Base-by-base conservation (phyloP, 192 early-diverging fungal genomes). In the Obelidium mucronatum region DNA sequence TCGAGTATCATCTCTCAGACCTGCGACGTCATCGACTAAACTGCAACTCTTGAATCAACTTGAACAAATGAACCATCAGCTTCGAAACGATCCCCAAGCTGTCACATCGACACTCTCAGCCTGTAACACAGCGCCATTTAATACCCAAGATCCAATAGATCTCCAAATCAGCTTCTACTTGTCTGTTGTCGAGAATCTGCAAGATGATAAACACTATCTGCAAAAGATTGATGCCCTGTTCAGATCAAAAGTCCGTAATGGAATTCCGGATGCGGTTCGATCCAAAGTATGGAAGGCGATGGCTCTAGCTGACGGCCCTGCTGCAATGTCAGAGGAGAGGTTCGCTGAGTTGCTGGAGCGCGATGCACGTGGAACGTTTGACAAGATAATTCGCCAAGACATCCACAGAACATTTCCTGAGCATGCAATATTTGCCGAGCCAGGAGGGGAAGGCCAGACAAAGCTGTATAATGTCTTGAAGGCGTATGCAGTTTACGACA, bases 261-360 rank as follows among this genome's bases (percentile, higher is more conserved):
- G 95, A 31, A 92, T 98, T 44, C 97, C 97, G 22, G 82, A 87
- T 48, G 80, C 90, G 1, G 78, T 97, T 34, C 91, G 97, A 40
- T 90, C 92, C 34, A 87, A 92, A 73, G 89, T 98, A 66, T 98
- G 97, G 97, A 90, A 92, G 72, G 78, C 93, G 40, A 84, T 98
- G 75, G 83, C 92, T n/a, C 89, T 89, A 40, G 90, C 93, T 40
- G 92, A 95, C 77, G n/a, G n/a, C n/a, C 86, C 91, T 58, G 52
- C 83, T 1, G 82, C 79, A 33, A 79, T 96, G 60, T 48, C 44
- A 48, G 90, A 93, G 64, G 74, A 85, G 3, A 81, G 82, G 15
- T 98, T 93, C 81, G 89, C 86, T 61, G 69, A 83, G 59, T 82
- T 98, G 61, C 79, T 94, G 39, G 62, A 77, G 42, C 56, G 79